Evolutionary conservation across 345 rosid genomes (phyloP).

Genomic region (Syzygium oleosum): DNA sequence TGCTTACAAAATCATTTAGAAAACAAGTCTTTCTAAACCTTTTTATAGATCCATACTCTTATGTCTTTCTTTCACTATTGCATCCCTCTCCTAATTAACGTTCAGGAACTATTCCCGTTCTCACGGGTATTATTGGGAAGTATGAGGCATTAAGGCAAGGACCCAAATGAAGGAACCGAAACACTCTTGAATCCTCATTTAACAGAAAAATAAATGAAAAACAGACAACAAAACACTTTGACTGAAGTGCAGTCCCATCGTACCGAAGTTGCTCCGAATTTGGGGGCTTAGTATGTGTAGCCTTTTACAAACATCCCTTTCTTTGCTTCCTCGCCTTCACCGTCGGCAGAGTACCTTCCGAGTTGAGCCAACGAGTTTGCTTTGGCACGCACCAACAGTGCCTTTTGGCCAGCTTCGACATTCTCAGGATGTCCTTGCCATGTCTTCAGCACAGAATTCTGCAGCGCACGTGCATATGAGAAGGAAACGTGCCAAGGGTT

Average conservation of each 20-base stretch:
- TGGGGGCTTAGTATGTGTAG: conserved; percentile 62
- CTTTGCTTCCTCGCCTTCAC: conserved; percentile 87
- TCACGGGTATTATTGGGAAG: not conserved
- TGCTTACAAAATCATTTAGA: not conserved
- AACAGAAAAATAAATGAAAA: not conserved
- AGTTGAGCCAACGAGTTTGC: conserved; percentile 97
- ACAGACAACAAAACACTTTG: not conserved
- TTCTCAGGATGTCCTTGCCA: conserved; percentile 93
- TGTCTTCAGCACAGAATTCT: conserved; percentile 87
- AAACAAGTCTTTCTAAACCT: not conserved
- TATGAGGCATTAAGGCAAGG: not conserved
- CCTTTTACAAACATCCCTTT: conserved; percentile 98
- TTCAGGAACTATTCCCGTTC: not conserved
- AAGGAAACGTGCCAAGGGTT: conserved; percentile 99
- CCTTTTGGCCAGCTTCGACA: conserved; percentile 69
- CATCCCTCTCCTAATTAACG: not conserved
- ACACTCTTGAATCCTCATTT: not conserved
- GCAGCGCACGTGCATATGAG: conserved; percentile 96
- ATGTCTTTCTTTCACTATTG: not conserved
- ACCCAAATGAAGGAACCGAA: not conserved
- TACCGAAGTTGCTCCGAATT: not conserved
- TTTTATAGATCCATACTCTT: not conserved
- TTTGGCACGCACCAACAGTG: conserved; percentile 88
- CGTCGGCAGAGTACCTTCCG: conserved; percentile 75
- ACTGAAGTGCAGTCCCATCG: not conserved